Percentiles rank a stretch among this genome's conserved stretches.
Evolutionary conservation across 345 rosid genomes (phyloP).

Genomic region (Eutrema heterophyllum): DNA sequence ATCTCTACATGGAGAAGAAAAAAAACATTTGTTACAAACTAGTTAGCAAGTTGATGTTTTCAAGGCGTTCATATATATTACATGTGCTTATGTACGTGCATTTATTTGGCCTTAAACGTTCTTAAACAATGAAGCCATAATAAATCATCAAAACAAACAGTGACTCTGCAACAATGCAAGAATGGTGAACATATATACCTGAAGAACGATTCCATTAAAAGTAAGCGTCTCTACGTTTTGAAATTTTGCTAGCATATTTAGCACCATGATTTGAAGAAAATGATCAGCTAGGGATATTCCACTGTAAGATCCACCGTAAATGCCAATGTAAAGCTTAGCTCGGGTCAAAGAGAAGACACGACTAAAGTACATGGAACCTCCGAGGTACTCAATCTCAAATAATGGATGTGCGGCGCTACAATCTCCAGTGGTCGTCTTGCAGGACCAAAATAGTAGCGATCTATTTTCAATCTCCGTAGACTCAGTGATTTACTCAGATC

Average conservation of each 20-base stretch:
- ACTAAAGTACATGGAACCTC: neutral
- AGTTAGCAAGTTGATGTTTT: too few relatives aligned
- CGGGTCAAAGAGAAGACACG: neutral
- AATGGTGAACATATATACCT: neutral
- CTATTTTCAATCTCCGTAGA: neutral
- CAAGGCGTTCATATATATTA: too few relatives aligned
- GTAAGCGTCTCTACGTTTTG: slow-evolving; percentile 5
- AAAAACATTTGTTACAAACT: neutral
- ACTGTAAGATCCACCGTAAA: too few relatives aligned
- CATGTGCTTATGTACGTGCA: too few relatives aligned
- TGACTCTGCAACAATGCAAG: neutral
- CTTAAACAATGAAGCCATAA: too few relatives aligned
- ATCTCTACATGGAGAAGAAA: neutral
- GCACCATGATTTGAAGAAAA: neutral
- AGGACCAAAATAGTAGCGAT: too few relatives aligned
- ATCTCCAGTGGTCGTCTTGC: neutral
- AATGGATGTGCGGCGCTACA: slow-evolving; percentile 2
- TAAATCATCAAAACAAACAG: too few relatives aligned
- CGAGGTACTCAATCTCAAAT: neutral
- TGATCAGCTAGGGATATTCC: neutral
- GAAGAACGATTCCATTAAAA: neutral
- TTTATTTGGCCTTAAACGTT: too few relatives aligned
- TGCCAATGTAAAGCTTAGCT: neutral
- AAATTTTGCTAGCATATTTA: neutral
- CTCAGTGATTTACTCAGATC: neutral